A percentile compares a stretch with the other conserved stretches of the same genome.
These are phyloP conservation scores for Bipolaris sorokiniana DNA, from an alignment of 2,329 filamentous ascomycete species.

Conservation along the genomic window DNA sequence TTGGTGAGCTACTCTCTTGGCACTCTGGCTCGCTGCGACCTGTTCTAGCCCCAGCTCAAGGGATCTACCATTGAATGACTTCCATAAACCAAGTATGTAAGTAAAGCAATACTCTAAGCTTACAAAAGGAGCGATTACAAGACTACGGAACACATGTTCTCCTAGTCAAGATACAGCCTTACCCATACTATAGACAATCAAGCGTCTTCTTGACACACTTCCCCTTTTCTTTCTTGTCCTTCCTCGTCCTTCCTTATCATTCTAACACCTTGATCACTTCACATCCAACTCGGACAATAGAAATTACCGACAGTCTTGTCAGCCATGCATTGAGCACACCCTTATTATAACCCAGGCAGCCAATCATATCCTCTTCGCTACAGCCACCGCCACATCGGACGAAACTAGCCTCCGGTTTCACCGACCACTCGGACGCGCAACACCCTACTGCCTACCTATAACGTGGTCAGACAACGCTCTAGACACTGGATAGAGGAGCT, in stretches of 20 bases:
- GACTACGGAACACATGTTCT: not conserved
- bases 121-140: not conserved
- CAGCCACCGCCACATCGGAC: conserved; percentile 35
- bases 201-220: not conserved
- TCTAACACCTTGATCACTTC: conserved; percentile 4
- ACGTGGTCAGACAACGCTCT: conserved; percentile 18
- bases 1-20: not conserved
- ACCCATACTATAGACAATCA: not conserved
- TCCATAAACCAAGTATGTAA: too few relatives aligned
- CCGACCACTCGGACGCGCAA: conserved; percentile 33
- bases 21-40: not conserved
- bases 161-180: not conserved
- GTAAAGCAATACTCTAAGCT: not conserved
- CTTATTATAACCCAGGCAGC: not conserved
- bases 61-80: not conserved
- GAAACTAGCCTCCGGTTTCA: conserved; percentile 21
- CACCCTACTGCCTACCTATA: conserved; percentile 29
- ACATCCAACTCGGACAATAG: not conserved
- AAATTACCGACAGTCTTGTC: conserved; percentile 1
- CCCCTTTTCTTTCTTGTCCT: not conserved
- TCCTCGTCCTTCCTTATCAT: not conserved
- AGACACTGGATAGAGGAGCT: conserved; percentile 27
- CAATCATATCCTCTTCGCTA: conserved; percentile 18
- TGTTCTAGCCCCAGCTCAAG: not conserved
- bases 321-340: not conserved